Evolutionary conservation across 2,329 filamentous ascomycete species (phyloP), one percentile per base, ranked within the genome.

Genomic region (Arthrocladium fulminans): DNA sequence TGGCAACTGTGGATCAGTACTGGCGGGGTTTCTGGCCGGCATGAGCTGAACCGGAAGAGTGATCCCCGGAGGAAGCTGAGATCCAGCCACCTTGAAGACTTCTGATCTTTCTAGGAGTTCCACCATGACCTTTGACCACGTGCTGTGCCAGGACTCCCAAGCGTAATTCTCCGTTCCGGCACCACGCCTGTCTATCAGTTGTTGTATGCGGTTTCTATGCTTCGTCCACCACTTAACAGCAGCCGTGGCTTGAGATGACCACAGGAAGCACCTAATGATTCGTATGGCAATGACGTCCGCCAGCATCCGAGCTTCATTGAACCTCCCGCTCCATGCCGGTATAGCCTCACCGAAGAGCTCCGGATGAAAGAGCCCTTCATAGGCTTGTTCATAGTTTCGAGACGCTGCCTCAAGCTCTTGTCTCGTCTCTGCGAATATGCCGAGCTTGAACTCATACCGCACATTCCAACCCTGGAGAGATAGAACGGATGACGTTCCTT

Each of bases 401-500:
- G 87, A 74, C 0, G 92, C 88, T 19, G 80, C 81, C 61, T 96
- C 90, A 75, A 90, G 86, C 63, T 97, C 92, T 61, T 94, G 86
- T 7, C 92, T 80, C 57, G 94, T 96, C 61, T 97, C 90, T 23
- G 89, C 87, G 61, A 97, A 86, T 0, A 95, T 74, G 5, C 84
- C 90, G 15, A 89, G 76, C 64, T 98, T 98, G 70, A 94, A 88
- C 61, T 98, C 90, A 65, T 96, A 96, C 13, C 90, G 83, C 46
- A 94, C 83, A 60, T 88, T 88, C 92, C 90, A 98, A 2, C 87
- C 89, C 35, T 88, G 81, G 8, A 83, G 72, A 1, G 88, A 86
- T n/a, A 96, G 68, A 0, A 85, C 87, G 60, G 92, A 86, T 1
- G 88, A 94, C 1, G 87, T 94, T 23, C 86, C 87, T 17, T 77